These are phyloP conservation scores for Monosporozyma yasuniensis DNA, from an alignment of 805 yeast species.

Conservation along the genomic window DNA sequence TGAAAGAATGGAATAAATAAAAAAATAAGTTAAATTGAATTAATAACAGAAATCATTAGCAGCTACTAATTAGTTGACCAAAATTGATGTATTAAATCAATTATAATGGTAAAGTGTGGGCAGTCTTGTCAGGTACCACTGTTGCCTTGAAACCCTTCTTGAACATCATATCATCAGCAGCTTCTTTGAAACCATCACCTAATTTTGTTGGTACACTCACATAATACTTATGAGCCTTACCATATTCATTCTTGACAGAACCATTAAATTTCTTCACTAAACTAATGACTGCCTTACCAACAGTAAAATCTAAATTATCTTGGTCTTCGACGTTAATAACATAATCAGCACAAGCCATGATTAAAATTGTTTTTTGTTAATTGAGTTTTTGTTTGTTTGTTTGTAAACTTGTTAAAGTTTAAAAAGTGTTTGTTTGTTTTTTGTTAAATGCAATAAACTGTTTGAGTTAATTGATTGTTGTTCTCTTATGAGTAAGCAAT, in stretches of 20 bases:
- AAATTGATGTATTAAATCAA: neutral
- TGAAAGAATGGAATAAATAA: no score
- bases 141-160: conserved; percentile 13
- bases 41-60: no score
- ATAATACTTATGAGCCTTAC: conserved; percentile 25
- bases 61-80: no score
- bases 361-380: neutral
- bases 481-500: neutral
- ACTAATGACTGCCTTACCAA: conserved; percentile 23
- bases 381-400: neutral
- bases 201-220: conserved; percentile 3
- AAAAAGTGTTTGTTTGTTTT: neutral
- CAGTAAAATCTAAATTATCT: neutral
- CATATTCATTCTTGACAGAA: conserved; percentile 39
- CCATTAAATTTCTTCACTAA: conserved; percentile 36
- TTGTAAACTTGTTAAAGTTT: neutral
- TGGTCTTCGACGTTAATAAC: neutral
- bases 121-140: conserved; percentile 23
- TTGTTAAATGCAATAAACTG: neutral
- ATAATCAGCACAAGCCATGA: neutral
- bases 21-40: no score
- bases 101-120: conserved; percentile 11
- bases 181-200: conserved; percentile 1
- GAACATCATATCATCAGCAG: conserved; percentile 12
- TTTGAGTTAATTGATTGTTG: neutral